phyloP scores from a whole-genome alignment of 2,329 filamentous ascomycete genomes.

The Aspergillus sp. region DNA sequence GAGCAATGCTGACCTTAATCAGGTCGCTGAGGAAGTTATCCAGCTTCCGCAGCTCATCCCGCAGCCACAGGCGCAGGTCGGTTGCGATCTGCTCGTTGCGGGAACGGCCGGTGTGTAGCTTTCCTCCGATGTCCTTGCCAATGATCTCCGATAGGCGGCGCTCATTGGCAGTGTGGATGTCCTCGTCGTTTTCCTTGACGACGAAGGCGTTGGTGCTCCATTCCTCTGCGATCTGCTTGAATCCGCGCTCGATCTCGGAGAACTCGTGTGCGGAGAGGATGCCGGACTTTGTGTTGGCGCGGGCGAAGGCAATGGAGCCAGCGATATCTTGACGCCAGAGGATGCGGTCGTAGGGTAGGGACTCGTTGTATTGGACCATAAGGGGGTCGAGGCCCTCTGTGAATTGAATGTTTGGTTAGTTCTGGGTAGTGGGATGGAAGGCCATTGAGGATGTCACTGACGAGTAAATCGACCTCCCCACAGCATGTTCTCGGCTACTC shows the following conservation, averaged over 20 bases:
- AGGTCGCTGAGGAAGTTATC: conserved; percentile 69
- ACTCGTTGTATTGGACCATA: conserved; percentile 83
- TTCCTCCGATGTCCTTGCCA: conserved; percentile 79
- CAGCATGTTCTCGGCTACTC: conserved; percentile 53
- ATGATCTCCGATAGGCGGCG: conserved; percentile 78
- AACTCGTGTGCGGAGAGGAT: conserved; percentile 76
- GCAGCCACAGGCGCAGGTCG: conserved; percentile 87
- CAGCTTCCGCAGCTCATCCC: conserved; percentile 69
- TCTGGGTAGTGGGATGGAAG: conserved; percentile 14
- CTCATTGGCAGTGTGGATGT: conserved; percentile 71
- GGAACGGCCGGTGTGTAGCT: conserved; percentile 84
- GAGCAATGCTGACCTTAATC: conserved; percentile 65
- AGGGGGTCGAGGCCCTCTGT: conserved; percentile 77
- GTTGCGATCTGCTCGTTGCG: conserved; percentile 89
- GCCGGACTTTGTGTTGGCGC: conserved; percentile 72
- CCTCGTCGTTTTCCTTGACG: conserved; percentile 48
- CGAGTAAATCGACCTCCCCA: conserved; percentile 64
- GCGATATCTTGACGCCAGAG: conserved; percentile 80
- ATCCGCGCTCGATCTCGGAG: conserved; percentile 68
- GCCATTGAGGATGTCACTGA: conserved; percentile 26
- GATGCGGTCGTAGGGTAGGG: conserved; percentile 73
- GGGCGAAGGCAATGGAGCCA: conserved; percentile 77
- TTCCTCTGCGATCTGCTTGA: conserved; percentile 55
- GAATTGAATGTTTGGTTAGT: conserved; percentile 17
- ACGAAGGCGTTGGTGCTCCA: conserved; percentile 42